Evolutionary conservation across 2,329 filamentous ascomycete genomes (phyloP).

Genomic region (Grosmannia penicillata): DNA sequence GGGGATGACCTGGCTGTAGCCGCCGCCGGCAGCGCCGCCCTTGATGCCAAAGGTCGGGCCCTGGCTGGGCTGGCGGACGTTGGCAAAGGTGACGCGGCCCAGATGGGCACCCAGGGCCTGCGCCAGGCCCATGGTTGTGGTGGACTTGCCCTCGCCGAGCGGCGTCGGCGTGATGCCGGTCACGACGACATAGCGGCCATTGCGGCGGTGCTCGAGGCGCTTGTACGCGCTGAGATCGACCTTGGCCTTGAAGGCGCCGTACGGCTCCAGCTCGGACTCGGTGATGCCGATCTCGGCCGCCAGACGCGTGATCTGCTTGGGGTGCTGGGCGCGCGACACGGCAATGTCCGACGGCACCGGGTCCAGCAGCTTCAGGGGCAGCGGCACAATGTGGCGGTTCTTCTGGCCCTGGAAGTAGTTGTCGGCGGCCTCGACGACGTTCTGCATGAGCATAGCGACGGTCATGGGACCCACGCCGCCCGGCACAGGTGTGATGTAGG

Average conservation of each 20-base stretch:
- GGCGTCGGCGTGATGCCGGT: slow-evolving; percentile 95
- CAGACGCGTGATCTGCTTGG: slow-evolving; percentile 79
- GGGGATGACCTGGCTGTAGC: slow-evolving; percentile 97
- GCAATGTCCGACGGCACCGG: slow-evolving; percentile 95
- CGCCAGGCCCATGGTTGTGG: slow-evolving; percentile 87
- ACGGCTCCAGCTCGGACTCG: slow-evolving; percentile 81
- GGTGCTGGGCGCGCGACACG: slow-evolving; percentile 74
- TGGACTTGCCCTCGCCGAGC: slow-evolving; percentile 94
- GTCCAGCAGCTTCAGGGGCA: slow-evolving; percentile 64
- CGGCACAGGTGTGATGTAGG: slow-evolving; percentile 87
- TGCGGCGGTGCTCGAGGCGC: slow-evolving; percentile 69
- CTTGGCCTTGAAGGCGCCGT: slow-evolving; percentile 92
- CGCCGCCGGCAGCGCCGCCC: slow-evolving; percentile 89
- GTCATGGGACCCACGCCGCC: slow-evolving; percentile 98
- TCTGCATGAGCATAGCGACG: slow-evolving; percentile 93
- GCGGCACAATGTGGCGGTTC: slow-evolving; percentile 60
- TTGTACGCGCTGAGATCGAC: slow-evolving; percentile 71
- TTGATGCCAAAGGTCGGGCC: slow-evolving; percentile 98
- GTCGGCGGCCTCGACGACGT: slow-evolving; percentile 77
- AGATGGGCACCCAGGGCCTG: slow-evolving; percentile 86
- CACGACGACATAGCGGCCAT: slow-evolving; percentile 85
- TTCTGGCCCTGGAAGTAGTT: slow-evolving; percentile 73
- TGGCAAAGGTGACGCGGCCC: slow-evolving; percentile 80
- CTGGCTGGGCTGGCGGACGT: slow-evolving; percentile 92
- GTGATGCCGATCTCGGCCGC: slow-evolving; percentile 81